phyloP scores from a whole-genome alignment of 2,329 filamentous ascomycete genomes.

The Arthrinium puccinioides region DNA sequence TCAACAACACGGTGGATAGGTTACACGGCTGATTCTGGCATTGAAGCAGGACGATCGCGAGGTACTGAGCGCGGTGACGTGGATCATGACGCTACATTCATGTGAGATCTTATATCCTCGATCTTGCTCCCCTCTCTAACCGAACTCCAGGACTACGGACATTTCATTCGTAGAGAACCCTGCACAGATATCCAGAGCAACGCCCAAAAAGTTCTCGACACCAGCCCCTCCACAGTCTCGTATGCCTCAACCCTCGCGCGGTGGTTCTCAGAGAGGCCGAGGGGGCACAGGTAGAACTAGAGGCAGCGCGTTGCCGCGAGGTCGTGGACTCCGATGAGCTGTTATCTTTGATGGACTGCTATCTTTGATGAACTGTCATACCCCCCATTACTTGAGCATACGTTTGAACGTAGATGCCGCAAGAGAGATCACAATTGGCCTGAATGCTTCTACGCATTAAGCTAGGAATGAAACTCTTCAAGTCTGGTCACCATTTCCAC shows the following conservation, averaged over 20 bases:
- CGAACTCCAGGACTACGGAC: conserved; percentile 68
- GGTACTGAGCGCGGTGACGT: conserved; percentile 26
- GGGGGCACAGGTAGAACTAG: conserved; percentile 29
- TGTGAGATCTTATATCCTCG: conserved; percentile 41
- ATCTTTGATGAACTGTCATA: too few species aligned
- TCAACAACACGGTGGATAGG: background rate
- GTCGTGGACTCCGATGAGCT: conserved; percentile 36
- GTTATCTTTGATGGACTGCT: too few species aligned
- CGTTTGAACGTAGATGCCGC: too few species aligned
- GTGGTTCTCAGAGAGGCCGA: conserved; percentile 29
- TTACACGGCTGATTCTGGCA: background rate
- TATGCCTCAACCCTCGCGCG: conserved; percentile 33
- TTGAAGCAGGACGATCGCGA: conserved; percentile 15
- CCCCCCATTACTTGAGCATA: too few species aligned
- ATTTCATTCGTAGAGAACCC: conserved; percentile 89
- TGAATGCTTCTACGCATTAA: conserved; percentile 1
- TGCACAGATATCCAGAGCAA: conserved; percentile 42
- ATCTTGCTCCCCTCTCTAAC: background rate
- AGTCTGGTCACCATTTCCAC: too few species aligned
- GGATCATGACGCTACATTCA: conserved; percentile 74
- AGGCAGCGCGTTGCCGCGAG: conserved; percentile 39
- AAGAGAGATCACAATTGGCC: too few species aligned
- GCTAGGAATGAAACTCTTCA: too few species aligned
- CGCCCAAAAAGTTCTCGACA: conserved; percentile 35
- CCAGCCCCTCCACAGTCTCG: conserved; percentile 38